A percentile compares a stretch with the other conserved stretches of the same genome.
phyloP scores from a whole-genome alignment of 768 basidiomycete genomes.

The Cyclocybe cylindracea region DNA sequence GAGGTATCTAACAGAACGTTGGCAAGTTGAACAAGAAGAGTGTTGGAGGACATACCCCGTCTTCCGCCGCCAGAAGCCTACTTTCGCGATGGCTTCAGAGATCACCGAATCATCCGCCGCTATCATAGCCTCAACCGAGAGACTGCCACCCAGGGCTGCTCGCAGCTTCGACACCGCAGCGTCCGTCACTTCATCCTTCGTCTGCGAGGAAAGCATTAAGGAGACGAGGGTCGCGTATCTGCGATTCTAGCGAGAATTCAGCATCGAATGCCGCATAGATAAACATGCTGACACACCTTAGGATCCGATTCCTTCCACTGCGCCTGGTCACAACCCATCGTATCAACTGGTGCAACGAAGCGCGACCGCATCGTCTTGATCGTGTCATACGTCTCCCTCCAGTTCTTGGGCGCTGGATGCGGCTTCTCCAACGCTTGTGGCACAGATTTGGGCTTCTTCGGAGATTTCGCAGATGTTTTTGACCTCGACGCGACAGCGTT shows the following conservation, averaged over 20 bases:
- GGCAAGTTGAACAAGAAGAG: neutral
- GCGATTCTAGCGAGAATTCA: conserved; percentile 53
- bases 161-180: conserved; percentile 79
- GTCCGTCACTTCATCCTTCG: conserved; percentile 88
- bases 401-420: conserved; percentile 66
- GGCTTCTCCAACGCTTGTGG: conserved; percentile 54
- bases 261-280: neutral
- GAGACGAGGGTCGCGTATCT: conserved; percentile 88
- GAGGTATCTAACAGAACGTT: conserved; percentile 54
- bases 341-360: conserved; percentile 86
- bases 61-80: conserved; percentile 92
- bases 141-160: conserved; percentile 69
- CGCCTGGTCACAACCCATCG: conserved; percentile 83
- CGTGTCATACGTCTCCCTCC: conserved; percentile 68
- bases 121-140: conserved; percentile 73
- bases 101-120: conserved; percentile 64
- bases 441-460: conserved; percentile 59
- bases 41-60: conserved; percentile 55
- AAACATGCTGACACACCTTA: conserved; percentile 43
- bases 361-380: conserved; percentile 78
- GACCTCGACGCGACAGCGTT: no score
- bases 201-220: conserved; percentile 94
- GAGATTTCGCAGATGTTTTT: conserved; percentile 21
- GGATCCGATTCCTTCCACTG: conserved; percentile 65
- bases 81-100: conserved; percentile 78